phyloP scores from a whole-genome alignment of 202 grass and related monocot genomes.

The Hordeum pubiflorum region DNA sequence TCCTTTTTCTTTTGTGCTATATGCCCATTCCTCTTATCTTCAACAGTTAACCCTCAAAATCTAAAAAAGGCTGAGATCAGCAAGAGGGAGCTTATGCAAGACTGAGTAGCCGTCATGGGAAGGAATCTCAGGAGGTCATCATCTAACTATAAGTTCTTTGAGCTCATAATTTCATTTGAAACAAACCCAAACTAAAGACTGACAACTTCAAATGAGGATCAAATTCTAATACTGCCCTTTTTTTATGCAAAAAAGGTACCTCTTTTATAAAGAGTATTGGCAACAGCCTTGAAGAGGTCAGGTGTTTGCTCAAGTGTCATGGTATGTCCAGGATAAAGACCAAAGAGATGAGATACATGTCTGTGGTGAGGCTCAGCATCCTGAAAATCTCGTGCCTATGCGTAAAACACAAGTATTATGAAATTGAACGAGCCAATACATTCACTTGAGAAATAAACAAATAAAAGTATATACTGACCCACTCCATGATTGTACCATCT shows the following conservation, averaged over 20 bases:
- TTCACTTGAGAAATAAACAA: constrained; percentile 11
- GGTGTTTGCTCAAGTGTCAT: constrained; percentile 71
- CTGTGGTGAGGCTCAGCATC: constrained; percentile 82
- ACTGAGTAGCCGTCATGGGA: background rate
- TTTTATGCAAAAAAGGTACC: constrained; percentile 28
- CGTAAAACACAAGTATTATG: constrained; percentile 18
- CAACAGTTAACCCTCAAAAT: background rate
- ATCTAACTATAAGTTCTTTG: background rate
- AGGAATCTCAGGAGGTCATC: background rate
- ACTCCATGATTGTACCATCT: constrained; percentile 92
- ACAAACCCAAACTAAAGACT: background rate
- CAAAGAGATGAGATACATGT: constrained; percentile 91
- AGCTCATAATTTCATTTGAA: background rate
- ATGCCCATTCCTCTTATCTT: background rate
- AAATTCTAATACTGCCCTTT: background rate
- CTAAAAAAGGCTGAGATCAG: background rate
- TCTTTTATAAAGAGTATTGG: constrained; percentile 91
- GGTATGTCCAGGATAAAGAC: constrained; percentile 94
- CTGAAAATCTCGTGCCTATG: constrained; percentile 70
- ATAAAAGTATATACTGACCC: constrained; percentile 45
- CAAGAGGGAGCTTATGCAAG: background rate
- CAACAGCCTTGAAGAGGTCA: constrained; percentile 79
- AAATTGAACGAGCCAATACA: background rate
- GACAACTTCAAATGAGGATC: background rate
- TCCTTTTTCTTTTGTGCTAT: background rate